Evolutionary conservation across 352 stramenopile species (phyloP).

Genomic region (Globisporangium nodosum): DNA sequence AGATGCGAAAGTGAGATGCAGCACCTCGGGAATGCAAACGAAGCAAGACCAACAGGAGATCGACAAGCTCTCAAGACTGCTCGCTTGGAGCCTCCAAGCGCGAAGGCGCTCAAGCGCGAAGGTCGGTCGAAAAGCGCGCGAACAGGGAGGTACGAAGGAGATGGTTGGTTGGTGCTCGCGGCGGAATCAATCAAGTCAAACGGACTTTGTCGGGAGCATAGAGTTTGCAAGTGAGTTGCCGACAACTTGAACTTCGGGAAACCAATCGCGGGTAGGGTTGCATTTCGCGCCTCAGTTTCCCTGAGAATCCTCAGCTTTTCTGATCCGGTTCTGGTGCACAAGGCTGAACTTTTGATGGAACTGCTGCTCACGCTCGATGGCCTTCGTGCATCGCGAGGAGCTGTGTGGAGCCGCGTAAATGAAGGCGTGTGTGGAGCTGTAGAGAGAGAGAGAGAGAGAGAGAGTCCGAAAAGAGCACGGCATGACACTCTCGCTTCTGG

Average conservation of each 20-base stretch:
- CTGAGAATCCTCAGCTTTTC: not conserved
- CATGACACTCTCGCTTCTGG: too few relatives aligned
- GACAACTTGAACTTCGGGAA: not conserved
- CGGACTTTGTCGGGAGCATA: not conserved
- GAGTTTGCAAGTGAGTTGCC: not conserved
- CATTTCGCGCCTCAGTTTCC: not conserved
- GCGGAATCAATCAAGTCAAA: not conserved
- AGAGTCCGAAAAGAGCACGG: too few relatives aligned
- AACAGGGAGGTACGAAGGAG: not conserved
- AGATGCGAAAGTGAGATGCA: too few relatives aligned
- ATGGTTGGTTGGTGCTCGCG: not conserved
- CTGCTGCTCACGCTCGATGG: not conserved
- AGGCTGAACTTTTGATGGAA: slow-evolving; percentile 1
- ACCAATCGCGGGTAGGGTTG: not conserved
- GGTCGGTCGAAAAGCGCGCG: too few relatives aligned
- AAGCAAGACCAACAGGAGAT: too few relatives aligned
- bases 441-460: too few relatives aligned
- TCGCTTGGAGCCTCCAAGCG: too few relatives aligned
- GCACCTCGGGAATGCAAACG: too few relatives aligned
- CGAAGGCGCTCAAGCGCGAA: too few relatives aligned
- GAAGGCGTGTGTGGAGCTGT: too few relatives aligned
- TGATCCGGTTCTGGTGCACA: slow-evolving; percentile 3
- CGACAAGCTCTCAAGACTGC: too few relatives aligned
- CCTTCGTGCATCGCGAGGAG: not conserved
- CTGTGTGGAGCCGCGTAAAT: not conserved